phyloP scores from a whole-genome alignment of 106 monocot genomes.

The Amphibolis antarctica region DNA sequence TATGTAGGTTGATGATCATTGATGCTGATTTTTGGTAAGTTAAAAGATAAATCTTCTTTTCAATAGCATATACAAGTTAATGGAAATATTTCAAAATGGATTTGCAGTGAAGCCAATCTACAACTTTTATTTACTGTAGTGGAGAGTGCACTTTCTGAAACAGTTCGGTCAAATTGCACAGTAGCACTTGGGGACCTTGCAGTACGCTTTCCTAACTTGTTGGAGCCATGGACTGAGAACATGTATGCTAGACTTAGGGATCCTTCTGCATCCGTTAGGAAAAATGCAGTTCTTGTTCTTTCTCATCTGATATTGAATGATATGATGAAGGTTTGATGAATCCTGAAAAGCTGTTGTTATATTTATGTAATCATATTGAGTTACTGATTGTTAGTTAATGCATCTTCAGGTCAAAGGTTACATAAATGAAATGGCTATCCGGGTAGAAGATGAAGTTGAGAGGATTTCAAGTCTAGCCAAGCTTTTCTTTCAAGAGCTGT shows the following conservation, averaged over 20 bases:
- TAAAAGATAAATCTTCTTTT: not conserved
- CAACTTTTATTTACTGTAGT: conserved; percentile 91
- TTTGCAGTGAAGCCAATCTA: conserved; percentile 78
- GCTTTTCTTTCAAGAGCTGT: conserved; percentile 94
- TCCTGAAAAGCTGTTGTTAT: no score
- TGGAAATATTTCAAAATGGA: not conserved
- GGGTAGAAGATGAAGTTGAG: conserved; percentile 82
- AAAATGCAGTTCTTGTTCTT: conserved; percentile 96
- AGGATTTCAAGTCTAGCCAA: conserved; percentile 92
- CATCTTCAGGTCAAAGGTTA: conserved; percentile 83
- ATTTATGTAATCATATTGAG: not conserved
- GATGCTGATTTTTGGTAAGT: conserved; percentile 90
- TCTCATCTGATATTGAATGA: conserved; percentile 99
- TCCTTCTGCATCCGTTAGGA: conserved; percentile 76
- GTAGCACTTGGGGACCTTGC: conserved; percentile 88
- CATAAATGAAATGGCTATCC: conserved; percentile 90
- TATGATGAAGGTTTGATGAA: conserved; percentile 89
- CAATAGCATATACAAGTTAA: not conserved
- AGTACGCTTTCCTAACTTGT: conserved; percentile 87
- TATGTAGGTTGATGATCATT: conserved; percentile 92
- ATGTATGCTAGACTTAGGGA: conserved; percentile 86
- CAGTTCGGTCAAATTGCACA: conserved; percentile 91
- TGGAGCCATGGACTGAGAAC: conserved; percentile 97
- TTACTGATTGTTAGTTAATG: conserved; percentile 2
- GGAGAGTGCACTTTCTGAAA: conserved; percentile 73